phyloP scores from a whole-genome alignment of 495 filamentous ascomycete genomes.

The Xylaria cubensis region DNA sequence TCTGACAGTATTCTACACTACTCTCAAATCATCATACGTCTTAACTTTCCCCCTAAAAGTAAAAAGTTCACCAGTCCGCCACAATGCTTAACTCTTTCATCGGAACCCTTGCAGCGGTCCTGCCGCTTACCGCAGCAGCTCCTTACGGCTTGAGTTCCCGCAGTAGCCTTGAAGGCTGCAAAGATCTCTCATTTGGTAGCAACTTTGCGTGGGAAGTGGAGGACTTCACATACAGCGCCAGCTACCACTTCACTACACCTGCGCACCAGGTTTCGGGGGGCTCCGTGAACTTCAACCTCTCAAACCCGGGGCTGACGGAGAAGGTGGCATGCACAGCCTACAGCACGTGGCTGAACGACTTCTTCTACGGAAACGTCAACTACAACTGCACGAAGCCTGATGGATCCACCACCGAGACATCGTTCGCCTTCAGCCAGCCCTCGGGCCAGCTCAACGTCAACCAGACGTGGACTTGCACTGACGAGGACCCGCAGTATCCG shows the following conservation, averaged over 20 bases:
- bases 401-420: constrained; percentile 32
- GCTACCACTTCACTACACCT: constrained; percentile 50
- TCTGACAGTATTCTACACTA: not conserved
- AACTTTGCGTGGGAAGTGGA: constrained; percentile 45
- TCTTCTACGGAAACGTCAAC: constrained; percentile 51
- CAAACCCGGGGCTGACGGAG: constrained; percentile 46
- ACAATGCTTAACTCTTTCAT: constrained; percentile 31
- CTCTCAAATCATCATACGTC: not conserved
- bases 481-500: constrained; percentile 46
- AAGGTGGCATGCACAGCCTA: constrained; percentile 43
- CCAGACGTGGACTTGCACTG: constrained; percentile 52
- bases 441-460: constrained; percentile 44
- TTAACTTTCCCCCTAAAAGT: not conserved
- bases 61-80: not conserved
- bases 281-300: constrained; percentile 50
- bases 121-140: constrained; percentile 33
- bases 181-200: constrained; percentile 37
- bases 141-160: constrained; percentile 26
- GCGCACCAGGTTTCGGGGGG: constrained; percentile 54
- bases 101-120: constrained; percentile 33
- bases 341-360: constrained; percentile 50
- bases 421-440: constrained; percentile 46
- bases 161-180: constrained; percentile 37
- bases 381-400: constrained; percentile 46
- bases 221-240: constrained; percentile 48